Conservation (phyloP, 805 yeast genomes). For the Candida bentonensis region DNA sequence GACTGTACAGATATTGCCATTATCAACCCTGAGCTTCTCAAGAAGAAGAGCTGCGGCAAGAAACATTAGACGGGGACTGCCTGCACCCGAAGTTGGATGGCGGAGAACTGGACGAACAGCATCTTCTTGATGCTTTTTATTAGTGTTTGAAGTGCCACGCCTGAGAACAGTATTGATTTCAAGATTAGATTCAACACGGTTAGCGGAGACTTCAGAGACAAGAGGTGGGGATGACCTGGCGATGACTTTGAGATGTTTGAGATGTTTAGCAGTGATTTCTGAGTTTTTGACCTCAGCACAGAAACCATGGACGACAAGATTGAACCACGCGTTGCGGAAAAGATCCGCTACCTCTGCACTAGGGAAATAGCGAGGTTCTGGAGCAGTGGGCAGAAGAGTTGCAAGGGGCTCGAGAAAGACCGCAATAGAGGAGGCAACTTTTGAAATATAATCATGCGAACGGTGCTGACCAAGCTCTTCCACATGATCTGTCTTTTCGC, state of each 20-base stretch:
- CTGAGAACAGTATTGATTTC: conserved; percentile 84
- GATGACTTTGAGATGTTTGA: conserved; percentile 42
- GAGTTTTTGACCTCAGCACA: conserved; percentile 37
- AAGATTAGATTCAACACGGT: conserved; percentile 78
- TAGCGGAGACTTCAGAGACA: conserved; percentile 67
- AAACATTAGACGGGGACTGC: conserved; percentile 52
- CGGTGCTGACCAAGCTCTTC: conserved; percentile 65
- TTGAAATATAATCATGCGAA: conserved; percentile 29
- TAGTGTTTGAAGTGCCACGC: conserved; percentile 75
- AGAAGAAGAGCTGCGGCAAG: conserved; percentile 67
- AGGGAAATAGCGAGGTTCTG: conserved; percentile 26
- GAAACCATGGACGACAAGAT: conserved; percentile 83
- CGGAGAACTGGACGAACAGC: conserved; percentile 30
- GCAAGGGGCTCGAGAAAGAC: conserved; percentile 62
- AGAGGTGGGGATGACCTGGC: conserved; percentile 83
- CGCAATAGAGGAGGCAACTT: conserved; percentile 54
- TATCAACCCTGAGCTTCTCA: conserved; percentile 62
- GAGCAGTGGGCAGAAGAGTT: conserved; percentile 46
- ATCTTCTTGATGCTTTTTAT: conserved; percentile 53
- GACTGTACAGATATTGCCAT: conserved; percentile 71
- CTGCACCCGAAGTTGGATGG: conserved; percentile 27
- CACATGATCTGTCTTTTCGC: no score
- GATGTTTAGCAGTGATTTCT: conserved; percentile 33
- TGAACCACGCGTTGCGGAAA: conserved; percentile 89
- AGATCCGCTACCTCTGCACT: conserved; percentile 15